Evolutionary conservation across 139 green algal genomes (phyloP), one percentile per base, ranked within the genome.

Genomic region (Zygnema cylindricum): DNA sequence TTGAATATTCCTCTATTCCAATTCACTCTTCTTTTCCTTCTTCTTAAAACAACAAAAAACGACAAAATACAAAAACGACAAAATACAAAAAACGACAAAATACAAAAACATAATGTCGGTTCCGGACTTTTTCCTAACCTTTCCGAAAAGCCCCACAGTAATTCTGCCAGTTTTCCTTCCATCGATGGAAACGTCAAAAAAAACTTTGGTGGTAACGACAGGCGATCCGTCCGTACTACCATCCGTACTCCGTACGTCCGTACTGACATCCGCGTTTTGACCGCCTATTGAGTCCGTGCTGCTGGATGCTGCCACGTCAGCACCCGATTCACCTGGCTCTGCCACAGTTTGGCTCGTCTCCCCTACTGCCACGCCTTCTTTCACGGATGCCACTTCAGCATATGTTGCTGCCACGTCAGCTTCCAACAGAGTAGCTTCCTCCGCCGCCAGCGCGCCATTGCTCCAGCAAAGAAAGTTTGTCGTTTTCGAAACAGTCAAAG

Each of bases 171-270:
- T 41, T 23, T 69, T 63, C 77, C 43, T 38, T 11, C 54, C 33
- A 41, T 92, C 89, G 54, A 92, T 42, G 23, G 86, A 75, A 38
- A 92, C 32, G 23, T 92, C 89, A 30, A 92, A 88, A 69, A 85
- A 92, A 22, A 89, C 88, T 39, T 91, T 87, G 22, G n/a, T n/a
- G 32, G 82, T 87, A 25, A 87, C 82, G 30, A 30, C 43, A 30
- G 82, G 82, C 41, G 22, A 35, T 35, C 23, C 73, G 73, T 21
- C 22, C 35, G 21, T 40, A 30, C 57, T 73, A 30, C 57, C 30
- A 30, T 30, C 57, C n/a, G n/a, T n/a, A n/a, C n/a, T n/a, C n/a
- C n/a, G n/a, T n/a, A n/a, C n/a, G n/a, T n/a, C n/a, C n/a, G n/a
- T n/a, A n/a, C n/a, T n/a, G n/a, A n/a, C n/a, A n/a, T n/a, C n/a